A percentile compares a stretch with the other conserved stretches of the same genome.
Conservation (phyloP, 2,329 filamentous ascomycete genomes). For the Pestalotiopsis sp. region DNA sequence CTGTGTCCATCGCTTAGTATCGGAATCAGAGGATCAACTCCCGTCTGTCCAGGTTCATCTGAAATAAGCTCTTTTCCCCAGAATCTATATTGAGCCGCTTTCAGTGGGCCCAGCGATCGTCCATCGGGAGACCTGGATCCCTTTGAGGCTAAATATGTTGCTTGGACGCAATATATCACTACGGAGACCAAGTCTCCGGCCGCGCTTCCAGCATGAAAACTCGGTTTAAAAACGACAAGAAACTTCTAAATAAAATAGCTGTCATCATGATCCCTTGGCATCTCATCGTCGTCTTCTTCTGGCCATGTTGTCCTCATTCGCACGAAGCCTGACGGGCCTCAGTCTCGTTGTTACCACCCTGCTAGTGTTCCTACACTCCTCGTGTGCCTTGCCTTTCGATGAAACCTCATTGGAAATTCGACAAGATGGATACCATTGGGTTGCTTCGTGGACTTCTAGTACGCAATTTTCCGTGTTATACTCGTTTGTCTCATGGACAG, state of each 20-base stretch:
- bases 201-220: neutral
- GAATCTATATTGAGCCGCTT: neutral
- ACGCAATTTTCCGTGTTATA: no score
- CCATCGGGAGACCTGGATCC: neutral
- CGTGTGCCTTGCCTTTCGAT: constrained; percentile 3
- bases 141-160: constrained; percentile 3
- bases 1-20: constrained; percentile 14
- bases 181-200: neutral
- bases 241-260: neutral
- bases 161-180: neutral
- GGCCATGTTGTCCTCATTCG: neutral
- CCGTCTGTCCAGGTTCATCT: neutral
- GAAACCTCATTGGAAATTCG: constrained; percentile 2
- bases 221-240: neutral
- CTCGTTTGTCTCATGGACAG: no score
- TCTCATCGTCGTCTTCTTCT: neutral
- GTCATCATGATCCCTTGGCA: neutral
- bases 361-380: neutral
- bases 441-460: constrained; percentile 64
- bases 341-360: neutral
- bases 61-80: neutral
- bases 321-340: neutral
- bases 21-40: constrained; percentile 5
- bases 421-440: constrained; percentile 54
- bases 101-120: neutral